These are phyloP conservation scores for Hydnum rufescens DNA, from an alignment of 768 basidiomycete species.

Conservation along the genomic window DNA sequence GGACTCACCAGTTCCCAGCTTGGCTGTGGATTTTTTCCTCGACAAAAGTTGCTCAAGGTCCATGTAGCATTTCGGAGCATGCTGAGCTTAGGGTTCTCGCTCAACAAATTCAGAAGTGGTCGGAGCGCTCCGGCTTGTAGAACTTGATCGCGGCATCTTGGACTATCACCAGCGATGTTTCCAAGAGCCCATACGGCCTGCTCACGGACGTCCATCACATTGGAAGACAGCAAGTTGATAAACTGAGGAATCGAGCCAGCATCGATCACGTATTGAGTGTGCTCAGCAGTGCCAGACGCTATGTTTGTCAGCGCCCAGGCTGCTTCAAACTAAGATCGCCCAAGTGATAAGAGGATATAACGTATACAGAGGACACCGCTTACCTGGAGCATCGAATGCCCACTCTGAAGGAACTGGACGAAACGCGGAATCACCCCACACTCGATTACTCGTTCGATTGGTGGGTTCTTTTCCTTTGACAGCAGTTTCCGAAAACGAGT, in stretches of 20 bases:
- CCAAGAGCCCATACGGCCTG: conserved; percentile 99
- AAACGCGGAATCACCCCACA: conserved; percentile 95
- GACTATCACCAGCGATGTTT: conserved; percentile 97
- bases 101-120: conserved; percentile 73
- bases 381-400: conserved; percentile 28
- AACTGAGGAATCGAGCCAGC: conserved; percentile 93
- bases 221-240: conserved; percentile 87
- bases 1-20: conserved; percentile 81
- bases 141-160: conserved; percentile 92
- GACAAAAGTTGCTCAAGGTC: conserved; percentile 98
- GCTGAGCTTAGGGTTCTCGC: conserved; percentile 95
- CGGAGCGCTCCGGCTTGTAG: conserved; percentile 82
- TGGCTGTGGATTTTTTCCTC: conserved; percentile 94
- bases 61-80: conserved; percentile 98
- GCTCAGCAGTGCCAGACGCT: conserved; percentile 93
- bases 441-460: conserved; percentile 94
- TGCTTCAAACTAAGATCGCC: conserved; percentile 59
- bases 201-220: conserved; percentile 90
- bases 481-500: conserved; percentile 97
- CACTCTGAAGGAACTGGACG: conserved; percentile 67
- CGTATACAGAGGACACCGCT: neutral
- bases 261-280: conserved; percentile 93
- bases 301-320: conserved; percentile 98
- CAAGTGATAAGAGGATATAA: neutral
- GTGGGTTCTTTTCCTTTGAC: conserved; percentile 98